Evolutionary conservation across 129 eudicot genomes (phyloP).

Genomic region (Scalesia atractyloides): DNA sequence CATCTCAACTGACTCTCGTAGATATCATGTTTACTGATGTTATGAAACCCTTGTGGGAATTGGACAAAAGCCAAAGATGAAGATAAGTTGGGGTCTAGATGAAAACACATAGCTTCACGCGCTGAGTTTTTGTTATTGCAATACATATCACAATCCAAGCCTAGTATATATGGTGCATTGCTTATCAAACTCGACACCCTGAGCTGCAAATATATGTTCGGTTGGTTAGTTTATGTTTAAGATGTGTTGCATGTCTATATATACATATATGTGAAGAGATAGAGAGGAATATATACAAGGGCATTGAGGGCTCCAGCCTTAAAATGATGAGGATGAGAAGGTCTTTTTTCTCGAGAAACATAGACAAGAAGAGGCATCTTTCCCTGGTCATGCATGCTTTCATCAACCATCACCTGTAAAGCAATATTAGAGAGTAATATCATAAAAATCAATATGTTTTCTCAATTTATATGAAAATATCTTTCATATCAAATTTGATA

Average conservation of each 20-base stretch:
- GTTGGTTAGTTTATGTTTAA: conserved; percentile 1
- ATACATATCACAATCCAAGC: conserved; percentile 72
- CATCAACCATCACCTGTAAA: conserved; percentile 53
- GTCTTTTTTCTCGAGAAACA: conserved; percentile 74
- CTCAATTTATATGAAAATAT: no score
- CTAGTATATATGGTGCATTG: conserved; percentile 54
- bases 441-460: no score
- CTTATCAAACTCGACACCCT: conserved; percentile 68
- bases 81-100: conserved; percentile 57
- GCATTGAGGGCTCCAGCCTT: conserved; percentile 89
- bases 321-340: conserved; percentile 62
- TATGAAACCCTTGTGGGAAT: conserved; percentile 58
- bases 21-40: conserved; percentile 48
- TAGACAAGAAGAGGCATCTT: conserved; percentile 80
- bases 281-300: conserved; percentile 39
- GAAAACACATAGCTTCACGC: conserved; percentile 81
- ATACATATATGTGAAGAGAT: background rate
- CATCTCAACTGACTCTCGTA: conserved; percentile 44
- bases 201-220: conserved; percentile 44
- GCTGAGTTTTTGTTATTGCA: conserved; percentile 71
- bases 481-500: no score
- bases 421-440: background rate
- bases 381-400: conserved; percentile 25
- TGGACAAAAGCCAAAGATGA: conserved; percentile 51
- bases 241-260: background rate